phyloP scores from a whole-genome alignment of 2,329 filamentous ascomycete genomes.

The Xylaria sp. region DNA sequence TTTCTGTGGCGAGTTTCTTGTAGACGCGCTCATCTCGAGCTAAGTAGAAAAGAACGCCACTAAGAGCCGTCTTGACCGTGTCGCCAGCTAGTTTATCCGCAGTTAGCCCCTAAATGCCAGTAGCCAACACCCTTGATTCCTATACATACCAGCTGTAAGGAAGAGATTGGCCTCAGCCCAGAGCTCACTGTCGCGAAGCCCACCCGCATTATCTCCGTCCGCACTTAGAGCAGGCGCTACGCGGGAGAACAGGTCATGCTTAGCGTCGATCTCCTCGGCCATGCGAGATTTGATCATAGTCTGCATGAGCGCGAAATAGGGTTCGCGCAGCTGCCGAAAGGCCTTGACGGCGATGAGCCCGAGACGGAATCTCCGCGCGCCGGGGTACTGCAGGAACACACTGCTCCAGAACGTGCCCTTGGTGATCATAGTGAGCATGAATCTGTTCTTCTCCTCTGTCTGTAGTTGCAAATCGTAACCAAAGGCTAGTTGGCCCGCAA shows the following conservation, averaged over 20 bases:
- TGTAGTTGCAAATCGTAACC: constrained; percentile 13
- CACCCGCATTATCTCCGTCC: not conserved
- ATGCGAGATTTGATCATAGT: constrained; percentile 16
- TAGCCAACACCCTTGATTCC: not conserved
- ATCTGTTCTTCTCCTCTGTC: not conserved
- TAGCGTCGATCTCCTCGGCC: constrained; percentile 13
- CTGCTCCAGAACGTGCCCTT: not conserved
- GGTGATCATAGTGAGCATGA: not conserved
- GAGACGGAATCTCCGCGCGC: not conserved
- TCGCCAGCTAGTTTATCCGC: constrained; percentile 11
- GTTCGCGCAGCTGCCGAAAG: constrained; percentile 18
- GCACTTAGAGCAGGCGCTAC: constrained; percentile 9
- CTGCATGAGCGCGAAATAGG: constrained; percentile 16
- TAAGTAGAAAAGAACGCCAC: constrained; percentile 21
- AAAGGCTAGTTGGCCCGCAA: constrained; percentile 13
- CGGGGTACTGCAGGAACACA: not conserved
- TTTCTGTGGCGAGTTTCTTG: constrained; percentile 16
- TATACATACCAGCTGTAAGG: not conserved
- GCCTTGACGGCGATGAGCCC: constrained; percentile 12
- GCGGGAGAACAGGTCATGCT: constrained; percentile 17
- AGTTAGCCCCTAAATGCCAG: not conserved
- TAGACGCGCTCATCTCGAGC: constrained; percentile 13
- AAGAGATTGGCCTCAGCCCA: constrained; percentile 12
- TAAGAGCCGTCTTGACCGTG: constrained; percentile 12
- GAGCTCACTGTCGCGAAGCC: constrained; percentile 13